Base-by-base conservation (phyloP, 805 yeast species). In the Lachancea nothofagi region DNA sequence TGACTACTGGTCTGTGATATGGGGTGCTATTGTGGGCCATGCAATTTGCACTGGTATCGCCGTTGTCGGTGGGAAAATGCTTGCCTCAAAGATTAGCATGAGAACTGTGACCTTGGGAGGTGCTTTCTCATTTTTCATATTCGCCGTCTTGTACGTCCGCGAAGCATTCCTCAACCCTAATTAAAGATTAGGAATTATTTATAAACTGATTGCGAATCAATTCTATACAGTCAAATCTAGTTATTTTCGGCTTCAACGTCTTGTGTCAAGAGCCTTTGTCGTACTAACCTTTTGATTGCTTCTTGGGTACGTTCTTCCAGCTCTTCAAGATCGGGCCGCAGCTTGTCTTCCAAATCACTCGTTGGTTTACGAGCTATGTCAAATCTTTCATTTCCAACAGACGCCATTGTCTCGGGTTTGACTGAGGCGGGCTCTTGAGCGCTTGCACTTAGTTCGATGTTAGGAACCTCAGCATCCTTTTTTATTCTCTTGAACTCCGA, bases 91-190 rank as follows among this genome's bases (percentile, higher is more conserved):
- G 60, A 86, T 93, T 46, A 82, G 95, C 47, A 78, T 93, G 85
- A 78, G 95, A 66, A 85, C 81, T 25, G 90, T 93, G 47, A 88
- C 97, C 1, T 66, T 93, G 36, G 88, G 93, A 35, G 98, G 99
- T 30, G 84, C 97, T 6, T 62, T 70, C 38, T 90, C 96, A 7
- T 93, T 93, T 66, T 74, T 88, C 48, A 59, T 86, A 15, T 93
- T 93, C 63, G 78, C 96, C 7, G 53, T 88, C 25, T 63, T 87
- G 57, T 93, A 93, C 62, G 74, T 90, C 47, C 74, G 76, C 58
- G 85, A 82, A 51, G 90, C 88, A 18, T 53, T 64, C 44, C 27
- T 26, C 49, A 42, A 25, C 29, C 42, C 38, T 31, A 24, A 34
- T 30, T 36, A 35, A 20, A n/a, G 14, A 13, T 15, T 27, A 15